Percentiles rank a stretch among this genome's conserved stretches.
These are phyloP conservation scores for Carex scoparia DNA, from an alignment of 176 grass and related monocot species.

Conservation along the genomic window DNA sequence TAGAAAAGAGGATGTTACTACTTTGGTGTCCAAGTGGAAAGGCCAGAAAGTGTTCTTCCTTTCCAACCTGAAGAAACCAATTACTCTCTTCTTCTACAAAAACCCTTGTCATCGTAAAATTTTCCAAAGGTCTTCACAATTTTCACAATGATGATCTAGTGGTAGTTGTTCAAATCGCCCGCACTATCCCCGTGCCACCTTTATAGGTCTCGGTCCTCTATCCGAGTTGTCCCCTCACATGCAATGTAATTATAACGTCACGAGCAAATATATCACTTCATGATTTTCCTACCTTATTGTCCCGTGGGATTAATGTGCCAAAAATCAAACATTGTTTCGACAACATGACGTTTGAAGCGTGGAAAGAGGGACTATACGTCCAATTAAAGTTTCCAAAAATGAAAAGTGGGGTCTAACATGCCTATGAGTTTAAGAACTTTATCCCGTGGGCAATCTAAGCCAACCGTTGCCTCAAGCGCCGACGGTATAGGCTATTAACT, in stretches of 20 bases:
- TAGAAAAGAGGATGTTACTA: no score
- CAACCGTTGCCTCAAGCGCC: constrained; percentile 27
- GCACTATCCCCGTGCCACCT: constrained; percentile 33
- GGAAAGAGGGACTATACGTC: constrained; percentile 32
- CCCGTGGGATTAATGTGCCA: constrained; percentile 24
- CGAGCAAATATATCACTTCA: constrained; percentile 30
- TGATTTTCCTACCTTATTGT: constrained; percentile 20
- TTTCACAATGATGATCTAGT: constrained; percentile 30
- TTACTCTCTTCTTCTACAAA: constrained; percentile 34
- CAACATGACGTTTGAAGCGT: constrained; percentile 30
- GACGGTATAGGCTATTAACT: constrained; percentile 27
- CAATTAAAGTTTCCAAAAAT: constrained; percentile 31
- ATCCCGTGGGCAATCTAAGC: constrained; percentile 35
- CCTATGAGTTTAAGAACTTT: constrained; percentile 33
- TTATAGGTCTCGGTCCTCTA: constrained; percentile 35
- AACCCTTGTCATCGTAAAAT: constrained; percentile 12
- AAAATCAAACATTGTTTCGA: constrained; percentile 32
- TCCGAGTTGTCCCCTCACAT: constrained; percentile 32
- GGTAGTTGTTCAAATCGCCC: constrained; percentile 29
- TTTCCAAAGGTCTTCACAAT: constrained; percentile 14
- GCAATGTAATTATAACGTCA: constrained; percentile 24
- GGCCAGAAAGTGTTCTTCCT: constrained; percentile 20
- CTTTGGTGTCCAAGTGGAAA: constrained; percentile 36
- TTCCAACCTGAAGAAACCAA: constrained; percentile 41
- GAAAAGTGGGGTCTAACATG: constrained; percentile 30